phyloP scores from a whole-genome alignment of 169 alveolate species.

The Toxoplasma gondii region DNA sequence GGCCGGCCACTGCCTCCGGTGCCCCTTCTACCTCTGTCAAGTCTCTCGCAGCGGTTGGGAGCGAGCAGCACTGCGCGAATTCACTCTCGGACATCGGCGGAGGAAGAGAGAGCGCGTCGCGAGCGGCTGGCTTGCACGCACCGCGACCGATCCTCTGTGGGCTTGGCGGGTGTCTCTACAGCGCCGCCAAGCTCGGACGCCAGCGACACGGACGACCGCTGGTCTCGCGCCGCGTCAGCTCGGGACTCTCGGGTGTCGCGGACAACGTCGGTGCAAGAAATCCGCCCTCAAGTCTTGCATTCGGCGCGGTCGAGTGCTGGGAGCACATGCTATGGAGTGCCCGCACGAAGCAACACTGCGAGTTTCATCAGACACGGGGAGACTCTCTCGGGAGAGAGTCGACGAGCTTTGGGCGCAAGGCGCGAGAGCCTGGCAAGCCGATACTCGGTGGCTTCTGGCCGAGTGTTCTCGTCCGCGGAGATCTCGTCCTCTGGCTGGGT shows the following conservation, averaged over 20 bases:
- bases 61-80: background rate
- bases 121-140: background rate
- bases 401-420: background rate
- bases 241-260: background rate
- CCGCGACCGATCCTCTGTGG: background rate
- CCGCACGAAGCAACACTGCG: background rate
- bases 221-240: background rate
- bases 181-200: background rate
- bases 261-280: no score
- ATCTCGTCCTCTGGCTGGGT: constrained; percentile 18
- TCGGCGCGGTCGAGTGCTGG: background rate
- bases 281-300: no score
- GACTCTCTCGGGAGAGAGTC: background rate
- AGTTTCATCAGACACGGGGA: background rate
- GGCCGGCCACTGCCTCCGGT: background rate
- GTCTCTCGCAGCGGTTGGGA: background rate
- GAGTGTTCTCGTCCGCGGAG: background rate
- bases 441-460: background rate
- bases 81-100: background rate
- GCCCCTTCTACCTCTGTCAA: background rate
- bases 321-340: background rate
- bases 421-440: background rate
- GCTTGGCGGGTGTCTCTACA: background rate
- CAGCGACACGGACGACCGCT: background rate
- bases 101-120: background rate